Base-by-base conservation (phyloP, 805 yeast genomes). In the Ogataea methylovora region DNA sequence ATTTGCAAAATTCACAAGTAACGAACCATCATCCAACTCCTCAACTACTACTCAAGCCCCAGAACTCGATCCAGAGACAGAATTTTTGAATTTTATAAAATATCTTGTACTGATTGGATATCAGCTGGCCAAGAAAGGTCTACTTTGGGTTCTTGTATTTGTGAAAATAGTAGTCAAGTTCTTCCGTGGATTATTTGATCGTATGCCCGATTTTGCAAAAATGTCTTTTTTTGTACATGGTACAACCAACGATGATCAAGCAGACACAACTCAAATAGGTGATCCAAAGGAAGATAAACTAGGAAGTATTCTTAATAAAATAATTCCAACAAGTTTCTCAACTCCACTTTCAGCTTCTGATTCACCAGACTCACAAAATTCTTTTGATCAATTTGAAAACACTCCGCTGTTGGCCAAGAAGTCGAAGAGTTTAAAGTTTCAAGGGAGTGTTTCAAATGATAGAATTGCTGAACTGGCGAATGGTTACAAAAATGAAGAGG, bases 91-190 rank as follows among this genome's bases (percentile, higher is more conserved):
- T 11, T 50, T 55, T 22, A 10, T 52, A 3, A 44, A 42, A 19
- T 49, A 43, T 29, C 22, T 56, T 5, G 29, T 42, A 3, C 23
- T 45, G 4, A 37, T 56, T 2, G 11, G 43, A 2, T 38, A 29
- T 21, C 41, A 51, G 21, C 35, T 56, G 4, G 41, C 45, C 1
- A 49, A 37, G 14, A 54, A 52, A 31, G 34, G 35, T 1, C 36
- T 43, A 4, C 34, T 46, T 8, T 56, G 61, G 61, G 11, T 44
- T 3, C 13, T 54, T 2, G 51, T 41, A 34, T 13, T 41, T 2
- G 29, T 55, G 16, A 49, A 45, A 9, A 14, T 36, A 8, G 17
- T 45, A 1, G 46, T 40, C n/a, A n/a, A n/a, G n/a, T n/a, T n/a
- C n/a, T n/a, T n/a, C n/a, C n/a, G n/a, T n/a, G n/a, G n/a, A n/a